phyloP scores from a whole-genome alignment of 2,329 filamentous ascomycete species.

The Neopestalotiopsis rosae region DNA sequence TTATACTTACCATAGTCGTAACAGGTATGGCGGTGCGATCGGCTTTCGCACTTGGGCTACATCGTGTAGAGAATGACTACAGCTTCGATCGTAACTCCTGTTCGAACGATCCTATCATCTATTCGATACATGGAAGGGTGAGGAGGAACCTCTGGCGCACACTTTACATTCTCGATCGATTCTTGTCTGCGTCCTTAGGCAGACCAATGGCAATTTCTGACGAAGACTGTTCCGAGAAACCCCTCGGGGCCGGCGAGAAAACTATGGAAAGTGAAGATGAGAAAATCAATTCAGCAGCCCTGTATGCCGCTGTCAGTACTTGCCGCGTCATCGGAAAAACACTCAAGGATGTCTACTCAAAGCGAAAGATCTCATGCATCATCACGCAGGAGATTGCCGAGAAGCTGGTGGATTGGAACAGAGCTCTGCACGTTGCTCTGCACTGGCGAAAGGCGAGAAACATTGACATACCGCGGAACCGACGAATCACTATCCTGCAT shows the following conservation, averaged over 20 bases:
- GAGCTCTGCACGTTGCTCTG: constrained; percentile 51
- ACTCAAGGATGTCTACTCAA: constrained; percentile 64
- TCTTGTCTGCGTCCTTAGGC: constrained; percentile 67
- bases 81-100: constrained; percentile 46
- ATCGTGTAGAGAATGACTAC: constrained; percentile 63
- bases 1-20: neutral
- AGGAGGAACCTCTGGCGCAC: constrained; percentile 68
- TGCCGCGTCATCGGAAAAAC: constrained; percentile 64
- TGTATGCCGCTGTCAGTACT: constrained; percentile 62
- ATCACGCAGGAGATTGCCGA: constrained; percentile 63
- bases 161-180: constrained; percentile 68
- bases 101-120: constrained; percentile 48
- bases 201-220: constrained; percentile 66
- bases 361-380: constrained; percentile 61
- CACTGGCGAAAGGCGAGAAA: constrained; percentile 55
- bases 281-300: constrained; percentile 36
- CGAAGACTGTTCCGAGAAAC: constrained; percentile 62
- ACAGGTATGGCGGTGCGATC: constrained; percentile 68
- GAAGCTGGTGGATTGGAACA: constrained; percentile 57
- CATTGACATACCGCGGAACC: constrained; percentile 44
- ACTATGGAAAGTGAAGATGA: constrained; percentile 21
- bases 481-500: constrained; percentile 66
- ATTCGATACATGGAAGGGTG: constrained; percentile 36
- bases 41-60: constrained; percentile 66
- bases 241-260: constrained; percentile 35